Conservation (phyloP, 2,329 filamentous ascomycete species). For the Xylariaceae sp. region DNA sequence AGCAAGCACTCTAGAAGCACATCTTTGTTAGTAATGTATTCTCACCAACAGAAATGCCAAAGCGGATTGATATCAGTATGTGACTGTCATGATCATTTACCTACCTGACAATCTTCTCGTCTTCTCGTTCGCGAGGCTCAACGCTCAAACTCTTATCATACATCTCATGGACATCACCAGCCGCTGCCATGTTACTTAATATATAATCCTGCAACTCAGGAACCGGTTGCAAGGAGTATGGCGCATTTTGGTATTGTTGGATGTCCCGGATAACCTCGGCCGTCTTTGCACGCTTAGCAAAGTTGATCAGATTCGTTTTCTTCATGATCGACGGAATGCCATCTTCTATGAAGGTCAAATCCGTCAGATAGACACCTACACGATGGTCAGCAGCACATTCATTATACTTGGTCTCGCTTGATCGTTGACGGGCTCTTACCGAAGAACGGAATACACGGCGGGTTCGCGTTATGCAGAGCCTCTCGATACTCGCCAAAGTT, state of each 20-base stretch:
- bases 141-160: conserved; percentile 94
- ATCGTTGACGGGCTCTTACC: conserved; percentile 49
- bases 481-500: conserved; percentile 98
- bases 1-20: conserved; percentile 47
- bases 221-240: conserved; percentile 86
- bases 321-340: conserved; percentile 95
- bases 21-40: conserved; percentile 22
- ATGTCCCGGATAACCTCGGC: conserved; percentile 98
- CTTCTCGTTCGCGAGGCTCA: conserved; percentile 91
- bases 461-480: conserved; percentile 84
- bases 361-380: conserved; percentile 87
- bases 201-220: conserved; percentile 95
- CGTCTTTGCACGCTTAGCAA: conserved; percentile 95
- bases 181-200: conserved; percentile 88
- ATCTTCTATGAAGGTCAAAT: conserved; percentile 97
- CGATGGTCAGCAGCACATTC: conserved; percentile 1
- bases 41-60: not conserved
- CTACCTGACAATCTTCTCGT: conserved; percentile 99
- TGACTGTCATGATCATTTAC: conserved; percentile 30
- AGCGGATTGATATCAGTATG: conserved; percentile 1
- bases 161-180: conserved; percentile 97
- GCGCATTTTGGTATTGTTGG: conserved; percentile 96
- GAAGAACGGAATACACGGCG: conserved; percentile 97
- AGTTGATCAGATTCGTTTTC: conserved; percentile 95
- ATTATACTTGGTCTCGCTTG: not conserved